Base-by-base conservation (phyloP, 2,329 filamentous ascomycete genomes). In the Truncatella angustata region DNA sequence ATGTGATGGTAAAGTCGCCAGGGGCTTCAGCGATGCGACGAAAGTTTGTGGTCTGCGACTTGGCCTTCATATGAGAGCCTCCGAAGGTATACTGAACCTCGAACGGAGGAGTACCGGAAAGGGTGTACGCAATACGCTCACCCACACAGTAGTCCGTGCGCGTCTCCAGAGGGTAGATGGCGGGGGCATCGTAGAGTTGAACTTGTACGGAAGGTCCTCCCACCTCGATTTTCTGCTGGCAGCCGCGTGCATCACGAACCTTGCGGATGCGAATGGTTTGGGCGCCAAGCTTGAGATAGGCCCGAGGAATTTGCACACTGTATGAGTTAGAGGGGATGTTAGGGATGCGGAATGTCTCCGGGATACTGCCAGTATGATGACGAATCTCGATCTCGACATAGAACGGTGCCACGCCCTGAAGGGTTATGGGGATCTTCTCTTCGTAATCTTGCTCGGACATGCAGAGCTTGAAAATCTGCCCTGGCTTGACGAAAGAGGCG, bases 391-490 rank as follows among this genome's bases (percentile, higher is more conserved):
- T 81, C 67, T 97, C 94, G 4, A 99, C 76, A 44, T 86, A 87
- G 73, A 99, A 99, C 0, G 94, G 94, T 5, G 93, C 84, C 14
- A 87, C 77, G 35, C 94, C 94, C 54, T 88, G 88, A 16, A 99
- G 79, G 2, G 82, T 86, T 54, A 99, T 87, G 0, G 93, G 92
- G 50, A 99, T 96, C 36, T 83, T 85, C 64, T 99, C 92, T 62
- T 95, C 90, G 28, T 86, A 84, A 50, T 84, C 84, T 47, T 88
- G 82, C 62, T 96, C 90, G 44, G 91, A 86, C 67, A 91, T 87
- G 73, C 94, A 99, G 71, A 93, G 96, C 67, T 94, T 96, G 77
- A 97, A 97, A 1, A 90, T 92, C 69, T 94, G 94, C 14, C 92
- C 92, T 3, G 92, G 90, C 59, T 90, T 90, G 53, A 81, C 79